phyloP scores from a whole-genome alignment of 169 alveolate genomes.

The Cryptosporidium ryanae region DNA sequence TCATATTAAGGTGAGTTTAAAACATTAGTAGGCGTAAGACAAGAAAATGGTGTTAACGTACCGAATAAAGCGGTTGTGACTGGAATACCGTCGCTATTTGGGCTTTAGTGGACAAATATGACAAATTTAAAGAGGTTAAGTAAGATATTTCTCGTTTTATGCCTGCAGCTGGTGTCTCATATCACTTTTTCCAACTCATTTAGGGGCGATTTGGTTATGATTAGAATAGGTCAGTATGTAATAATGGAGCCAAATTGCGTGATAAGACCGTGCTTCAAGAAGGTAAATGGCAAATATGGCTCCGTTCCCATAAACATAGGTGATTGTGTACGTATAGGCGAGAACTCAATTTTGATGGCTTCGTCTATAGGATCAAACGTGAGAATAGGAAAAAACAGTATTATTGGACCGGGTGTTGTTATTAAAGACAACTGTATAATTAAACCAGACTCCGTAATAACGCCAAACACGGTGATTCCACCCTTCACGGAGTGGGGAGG shows the following conservation, averaged over 20 bases:
- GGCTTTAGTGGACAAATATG: too few relatives aligned
- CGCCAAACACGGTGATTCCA: conserved; percentile 87
- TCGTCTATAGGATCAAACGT: conserved; percentile 85
- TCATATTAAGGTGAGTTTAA: conserved; percentile 49
- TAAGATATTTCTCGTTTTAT: too few relatives aligned
- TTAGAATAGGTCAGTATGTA: conserved; percentile 82
- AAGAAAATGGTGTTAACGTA: too few relatives aligned
- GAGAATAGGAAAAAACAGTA: conserved; percentile 85
- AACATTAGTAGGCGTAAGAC: not conserved
- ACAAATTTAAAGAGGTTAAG: too few relatives aligned
- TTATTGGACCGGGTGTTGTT: conserved; percentile 83
- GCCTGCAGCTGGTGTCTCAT: too few relatives aligned
- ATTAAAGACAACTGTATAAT: conserved; percentile 83
- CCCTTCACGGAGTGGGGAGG: conserved; percentile 89
- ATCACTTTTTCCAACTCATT: too few relatives aligned
- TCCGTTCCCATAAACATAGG: conserved; percentile 82
- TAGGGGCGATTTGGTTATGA: conserved; percentile 85
- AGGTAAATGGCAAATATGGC: conserved; percentile 58
- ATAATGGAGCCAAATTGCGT: conserved; percentile 81
- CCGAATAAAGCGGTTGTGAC: too few relatives aligned
- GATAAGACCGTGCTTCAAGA: conserved; percentile 82
- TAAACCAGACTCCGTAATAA: conserved; percentile 82
- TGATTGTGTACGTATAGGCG: conserved; percentile 84
- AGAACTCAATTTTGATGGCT: conserved; percentile 82
- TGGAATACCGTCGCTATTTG: too few relatives aligned